A percentile compares a stretch with the other conserved stretches of the same genome.
Evolutionary conservation across 1,284 basidiomycete genomes (phyloP).

Genomic region (Neotropicomus parvogracilis): DNA sequence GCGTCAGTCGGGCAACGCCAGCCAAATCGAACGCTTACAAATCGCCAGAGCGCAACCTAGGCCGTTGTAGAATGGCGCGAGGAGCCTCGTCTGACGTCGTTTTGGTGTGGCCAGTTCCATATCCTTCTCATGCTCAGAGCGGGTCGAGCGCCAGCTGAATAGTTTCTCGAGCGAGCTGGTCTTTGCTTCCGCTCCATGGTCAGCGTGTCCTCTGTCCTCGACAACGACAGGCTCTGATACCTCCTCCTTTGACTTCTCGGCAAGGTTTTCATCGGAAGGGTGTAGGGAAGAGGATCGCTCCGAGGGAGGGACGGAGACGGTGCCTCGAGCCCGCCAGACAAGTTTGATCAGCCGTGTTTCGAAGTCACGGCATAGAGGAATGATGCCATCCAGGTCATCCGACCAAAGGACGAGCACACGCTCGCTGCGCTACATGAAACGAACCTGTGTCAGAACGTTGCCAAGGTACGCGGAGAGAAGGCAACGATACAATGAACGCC

Average conservation of each 20-base stretch:
- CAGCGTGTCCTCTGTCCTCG: constrained; percentile 33
- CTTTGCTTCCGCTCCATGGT: constrained; percentile 14
- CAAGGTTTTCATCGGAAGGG: constrained; percentile 51
- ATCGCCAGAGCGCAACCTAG: constrained; percentile 63
- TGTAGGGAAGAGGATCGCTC: constrained; percentile 50
- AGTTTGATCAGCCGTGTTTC: constrained; percentile 77
- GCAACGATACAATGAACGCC: constrained; percentile 64
- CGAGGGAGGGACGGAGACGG: constrained; percentile 26
- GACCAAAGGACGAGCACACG: constrained; percentile 75
- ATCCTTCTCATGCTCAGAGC: constrained; percentile 33
- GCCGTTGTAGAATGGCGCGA: constrained; percentile 76
- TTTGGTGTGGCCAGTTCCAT: constrained; percentile 45
- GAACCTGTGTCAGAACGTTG: constrained; percentile 26
- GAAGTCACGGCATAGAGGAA: constrained; percentile 65
- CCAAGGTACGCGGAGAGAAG: not conserved
- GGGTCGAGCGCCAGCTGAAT: constrained; percentile 35
- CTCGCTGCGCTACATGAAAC: constrained; percentile 57
- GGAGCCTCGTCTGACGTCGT: constrained; percentile 51
- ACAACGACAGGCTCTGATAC: constrained; percentile 20
- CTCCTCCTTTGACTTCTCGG: constrained; percentile 39
- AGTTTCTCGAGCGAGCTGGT: constrained; percentile 27
- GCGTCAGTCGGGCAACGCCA: constrained; percentile 10
- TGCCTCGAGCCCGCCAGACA: constrained; percentile 63
- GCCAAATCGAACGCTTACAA: constrained; percentile 41
- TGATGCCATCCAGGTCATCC: constrained; percentile 66